phyloP scores from a whole-genome alignment of 495 filamentous ascomycete genomes.

The Neurospora sp. region DNA sequence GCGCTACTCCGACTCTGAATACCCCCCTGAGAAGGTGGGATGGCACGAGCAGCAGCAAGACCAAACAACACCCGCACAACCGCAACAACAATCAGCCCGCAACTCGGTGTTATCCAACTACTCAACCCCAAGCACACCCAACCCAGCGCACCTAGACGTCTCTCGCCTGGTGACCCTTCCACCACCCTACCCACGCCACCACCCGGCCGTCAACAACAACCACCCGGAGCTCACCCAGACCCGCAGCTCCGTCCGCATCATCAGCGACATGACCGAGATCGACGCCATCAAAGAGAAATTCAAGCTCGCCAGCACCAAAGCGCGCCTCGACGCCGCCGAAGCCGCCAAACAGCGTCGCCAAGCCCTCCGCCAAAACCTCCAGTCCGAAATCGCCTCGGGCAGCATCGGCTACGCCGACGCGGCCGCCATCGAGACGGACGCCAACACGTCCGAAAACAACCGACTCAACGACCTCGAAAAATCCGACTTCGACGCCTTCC shows the following conservation, averaged over 20 bases:
- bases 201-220: constrained; percentile 91
- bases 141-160: constrained; percentile 59
- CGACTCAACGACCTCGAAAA: constrained; percentile 54
- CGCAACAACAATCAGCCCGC: constrained; percentile 17
- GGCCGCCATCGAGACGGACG: constrained; percentile 58
- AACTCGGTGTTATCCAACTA: constrained; percentile 32
- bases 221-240: constrained; percentile 80
- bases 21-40: constrained; percentile 76
- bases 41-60: constrained; percentile 54
- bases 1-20: constrained; percentile 45
- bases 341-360: constrained; percentile 31
- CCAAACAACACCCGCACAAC: constrained; percentile 20
- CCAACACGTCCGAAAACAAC: constrained; percentile 51
- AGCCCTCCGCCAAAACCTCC: constrained; percentile 49
- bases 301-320: constrained; percentile 28
- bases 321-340: constrained; percentile 33
- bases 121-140: constrained; percentile 32
- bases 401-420: constrained; percentile 72
- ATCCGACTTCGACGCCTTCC: constrained; percentile 65
- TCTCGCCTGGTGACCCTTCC: constrained; percentile 88
- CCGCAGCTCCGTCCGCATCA: constrained; percentile 59
- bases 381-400: constrained; percentile 61
- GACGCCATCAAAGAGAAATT: constrained; percentile 58
- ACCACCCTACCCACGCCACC: constrained; percentile 80
- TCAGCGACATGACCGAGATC: constrained; percentile 67